Percentiles rank a stretch among this genome's conserved stretches.
Conservation (phyloP, 2,329 filamentous ascomycete species). For the Curvularia lunata region DNA sequence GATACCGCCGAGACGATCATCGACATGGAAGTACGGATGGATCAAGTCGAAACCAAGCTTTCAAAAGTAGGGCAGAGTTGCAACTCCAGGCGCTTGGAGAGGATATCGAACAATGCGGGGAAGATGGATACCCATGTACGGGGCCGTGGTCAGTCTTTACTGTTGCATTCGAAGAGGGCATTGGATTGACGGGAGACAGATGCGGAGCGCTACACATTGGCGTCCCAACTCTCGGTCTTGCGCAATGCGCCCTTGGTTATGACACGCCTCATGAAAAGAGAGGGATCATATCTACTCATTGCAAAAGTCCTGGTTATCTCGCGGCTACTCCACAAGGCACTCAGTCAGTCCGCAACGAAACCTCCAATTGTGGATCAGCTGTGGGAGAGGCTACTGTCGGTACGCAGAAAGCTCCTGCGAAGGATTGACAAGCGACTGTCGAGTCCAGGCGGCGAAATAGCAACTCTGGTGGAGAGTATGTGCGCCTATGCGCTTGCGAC, state of each 20-base stretch:
- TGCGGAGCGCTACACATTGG: constrained; percentile 55
- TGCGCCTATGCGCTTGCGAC: constrained; percentile 83
- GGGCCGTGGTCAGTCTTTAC: constrained; percentile 47
- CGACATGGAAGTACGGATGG: constrained; percentile 81
- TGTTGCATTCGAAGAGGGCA: constrained; percentile 4
- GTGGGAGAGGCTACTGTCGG: constrained; percentile 66
- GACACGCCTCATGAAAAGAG: constrained; percentile 59
- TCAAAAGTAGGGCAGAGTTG: constrained; percentile 76
- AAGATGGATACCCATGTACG: constrained; percentile 56
- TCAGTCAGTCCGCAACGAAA: constrained; percentile 61
- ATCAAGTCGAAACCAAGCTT: constrained; percentile 73
- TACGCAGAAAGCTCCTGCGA: constrained; percentile 70
- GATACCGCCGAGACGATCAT: constrained; percentile 95
- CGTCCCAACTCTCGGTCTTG: constrained; percentile 64
- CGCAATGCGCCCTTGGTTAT: constrained; percentile 62
- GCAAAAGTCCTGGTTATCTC: constrained; percentile 75
- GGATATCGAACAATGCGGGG: constrained; percentile 65
- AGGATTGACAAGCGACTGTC: constrained; percentile 64
- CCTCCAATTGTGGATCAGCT: constrained; percentile 66
- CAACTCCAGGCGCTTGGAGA: constrained; percentile 72
- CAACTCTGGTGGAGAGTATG: constrained; percentile 71
- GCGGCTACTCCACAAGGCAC: constrained; percentile 74
- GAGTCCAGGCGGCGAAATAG: constrained; percentile 46
- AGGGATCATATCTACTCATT: constrained; percentile 60
- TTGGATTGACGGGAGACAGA: constrained; percentile 44